Percentiles rank a stretch among this genome's conserved stretches.
phyloP scores from a whole-genome alignment of 164 flowering plant species.

The Vitis riparia region DNA sequence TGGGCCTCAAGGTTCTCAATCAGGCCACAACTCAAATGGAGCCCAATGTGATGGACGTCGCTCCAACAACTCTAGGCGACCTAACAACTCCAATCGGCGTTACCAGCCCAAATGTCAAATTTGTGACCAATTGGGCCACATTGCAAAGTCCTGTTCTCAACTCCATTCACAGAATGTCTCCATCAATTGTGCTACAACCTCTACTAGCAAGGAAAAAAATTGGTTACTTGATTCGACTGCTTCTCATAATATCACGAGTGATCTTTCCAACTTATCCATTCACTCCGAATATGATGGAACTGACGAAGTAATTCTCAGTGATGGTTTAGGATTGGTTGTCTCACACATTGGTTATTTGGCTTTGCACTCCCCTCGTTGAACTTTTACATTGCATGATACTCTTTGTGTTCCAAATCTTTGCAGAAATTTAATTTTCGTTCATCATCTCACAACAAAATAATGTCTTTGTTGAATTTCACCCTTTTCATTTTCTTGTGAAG shows the following conservation, averaged over 20 bases:
- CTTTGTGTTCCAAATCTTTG: background rate
- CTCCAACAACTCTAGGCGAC: background rate
- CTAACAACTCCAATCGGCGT: background rate
- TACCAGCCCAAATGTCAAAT: background rate
- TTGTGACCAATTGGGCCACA: background rate
- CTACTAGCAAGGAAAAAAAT: background rate
- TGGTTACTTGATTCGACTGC: background rate
- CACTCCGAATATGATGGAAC: conserved; percentile 4
- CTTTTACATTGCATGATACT: background rate
- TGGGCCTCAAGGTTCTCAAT: background rate
- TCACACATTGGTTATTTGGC: conserved; percentile 4
- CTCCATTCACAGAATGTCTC: background rate
- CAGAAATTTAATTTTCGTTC: background rate
- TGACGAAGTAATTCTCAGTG: background rate
- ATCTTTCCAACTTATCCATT: conserved; percentile 1
- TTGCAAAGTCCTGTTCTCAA: background rate
- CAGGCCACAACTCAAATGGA: background rate
- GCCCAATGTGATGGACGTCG: background rate
- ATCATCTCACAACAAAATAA: conserved; percentile 3
- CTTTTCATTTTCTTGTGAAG: conserved; percentile 1
- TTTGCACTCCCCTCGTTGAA: background rate
- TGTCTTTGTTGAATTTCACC: conserved; percentile 10
- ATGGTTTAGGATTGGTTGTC: conserved; percentile 1
- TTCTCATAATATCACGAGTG: background rate
- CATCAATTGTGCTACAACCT: background rate